These are phyloP conservation scores for Fusarium pseudoanthophilum DNA, from an alignment of 2,329 filamentous ascomycete genomes.

Conservation along the genomic window DNA sequence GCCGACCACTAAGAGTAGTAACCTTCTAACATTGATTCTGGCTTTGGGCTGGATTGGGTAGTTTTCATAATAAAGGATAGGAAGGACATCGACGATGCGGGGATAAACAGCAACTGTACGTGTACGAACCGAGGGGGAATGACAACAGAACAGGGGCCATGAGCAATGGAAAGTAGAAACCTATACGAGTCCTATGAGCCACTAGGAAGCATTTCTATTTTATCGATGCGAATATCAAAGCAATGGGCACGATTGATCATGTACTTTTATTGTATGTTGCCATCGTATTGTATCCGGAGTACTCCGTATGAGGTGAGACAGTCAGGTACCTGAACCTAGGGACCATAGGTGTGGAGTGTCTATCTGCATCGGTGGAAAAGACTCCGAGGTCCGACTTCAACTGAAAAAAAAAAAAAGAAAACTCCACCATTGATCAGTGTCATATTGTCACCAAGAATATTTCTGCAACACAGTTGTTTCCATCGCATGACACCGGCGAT, in stretches of 20 bases:
- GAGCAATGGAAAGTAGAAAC: conserved; percentile 9
- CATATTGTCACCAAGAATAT: not conserved
- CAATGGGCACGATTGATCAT: not conserved
- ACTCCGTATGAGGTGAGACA: not conserved
- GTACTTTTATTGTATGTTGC: not conserved
- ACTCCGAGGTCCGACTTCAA: conserved; percentile 34
- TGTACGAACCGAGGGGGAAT: conserved; percentile 10
- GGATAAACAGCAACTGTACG: conserved; percentile 9
- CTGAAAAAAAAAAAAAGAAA: conserved; percentile 14
- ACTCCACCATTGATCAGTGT: not conserved
- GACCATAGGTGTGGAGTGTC: not conserved
- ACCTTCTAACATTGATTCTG: not conserved
- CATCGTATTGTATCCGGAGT: not conserved
- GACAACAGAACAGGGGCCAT: conserved; percentile 6
- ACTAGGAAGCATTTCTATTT: conserved; percentile 26
- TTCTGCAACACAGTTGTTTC: not conserved
- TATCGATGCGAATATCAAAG: not conserved
- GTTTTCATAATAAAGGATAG: conserved; percentile 3
- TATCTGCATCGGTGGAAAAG: conserved; percentile 25
- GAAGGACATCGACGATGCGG: not conserved
- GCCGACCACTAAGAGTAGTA: conserved; percentile 25
- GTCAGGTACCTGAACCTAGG: not conserved
- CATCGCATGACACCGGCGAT: conserved; percentile 1
- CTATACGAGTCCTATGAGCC: conserved; percentile 23
- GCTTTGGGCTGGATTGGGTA: conserved; percentile 18